phyloP scores from a whole-genome alignment of 805 yeast genomes.

The Myxozyma melibiosi region DNA sequence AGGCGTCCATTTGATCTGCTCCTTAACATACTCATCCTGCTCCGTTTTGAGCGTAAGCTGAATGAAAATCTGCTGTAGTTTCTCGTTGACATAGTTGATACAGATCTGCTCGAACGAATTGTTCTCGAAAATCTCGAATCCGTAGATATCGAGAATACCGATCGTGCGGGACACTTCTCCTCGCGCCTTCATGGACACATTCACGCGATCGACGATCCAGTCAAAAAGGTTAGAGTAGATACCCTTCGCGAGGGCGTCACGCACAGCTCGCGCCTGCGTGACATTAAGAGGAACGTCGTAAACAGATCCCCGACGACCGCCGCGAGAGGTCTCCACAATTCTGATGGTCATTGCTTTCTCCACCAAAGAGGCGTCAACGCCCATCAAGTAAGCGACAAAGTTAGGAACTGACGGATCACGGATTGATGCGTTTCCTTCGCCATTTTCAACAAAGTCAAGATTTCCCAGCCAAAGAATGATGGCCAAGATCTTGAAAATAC shows the following conservation, averaged over 20 bases:
- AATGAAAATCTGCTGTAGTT: constrained; percentile 94
- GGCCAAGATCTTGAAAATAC: constrained; percentile 81
- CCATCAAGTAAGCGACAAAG: constrained; percentile 87
- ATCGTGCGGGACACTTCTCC: constrained; percentile 64
- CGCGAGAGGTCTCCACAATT: constrained; percentile 86
- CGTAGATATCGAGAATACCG: constrained; percentile 96
- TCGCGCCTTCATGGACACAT: constrained; percentile 65
- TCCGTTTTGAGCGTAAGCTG: constrained; percentile 94
- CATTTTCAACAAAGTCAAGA: constrained; percentile 80
- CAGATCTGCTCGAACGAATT: constrained; percentile 97
- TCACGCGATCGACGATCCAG: constrained; percentile 94
- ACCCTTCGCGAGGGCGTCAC: constrained; percentile 94
- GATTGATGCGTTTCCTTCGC: constrained; percentile 79
- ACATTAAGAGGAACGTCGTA: constrained; percentile 91
- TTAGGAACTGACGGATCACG: constrained; percentile 89
- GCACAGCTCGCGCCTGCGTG: constrained; percentile 87
- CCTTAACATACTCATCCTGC: constrained; percentile 95
- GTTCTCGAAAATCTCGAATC: constrained; percentile 94
- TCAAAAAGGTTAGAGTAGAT: constrained; percentile 90
- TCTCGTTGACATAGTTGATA: constrained; percentile 90
- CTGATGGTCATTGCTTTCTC: constrained; percentile 73
- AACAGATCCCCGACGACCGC: constrained; percentile 85
- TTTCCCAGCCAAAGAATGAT: constrained; percentile 94
- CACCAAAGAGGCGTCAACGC: constrained; percentile 70
- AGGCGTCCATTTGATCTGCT: constrained; percentile 96